Evolutionary conservation across 345 rosid species (phyloP), one percentile per base, ranked within the genome.

Genomic region (Viola odorata): DNA sequence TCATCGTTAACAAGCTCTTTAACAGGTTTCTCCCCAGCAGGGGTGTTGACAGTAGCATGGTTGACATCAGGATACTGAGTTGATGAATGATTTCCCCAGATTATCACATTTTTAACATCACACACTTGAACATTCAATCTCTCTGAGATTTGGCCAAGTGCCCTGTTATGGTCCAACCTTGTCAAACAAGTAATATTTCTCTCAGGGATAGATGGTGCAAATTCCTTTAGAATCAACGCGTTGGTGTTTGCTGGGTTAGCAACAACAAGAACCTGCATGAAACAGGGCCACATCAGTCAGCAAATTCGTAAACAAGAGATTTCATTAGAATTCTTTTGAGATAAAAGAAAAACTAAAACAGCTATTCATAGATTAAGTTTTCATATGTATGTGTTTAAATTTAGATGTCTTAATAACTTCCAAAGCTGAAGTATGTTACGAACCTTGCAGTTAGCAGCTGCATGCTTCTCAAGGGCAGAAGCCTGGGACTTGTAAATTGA

Each of bases 11-110:
- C 81, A 41, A 90, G 97, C 82, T 78, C 97, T 23, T 88, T 79
- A 37, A 80, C 99, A 51, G 92, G 75, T 74, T 84, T 84, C 16
- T 73, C 96, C 9, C 95, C 92, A 37, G 89, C 73, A 7, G 88
- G 69, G 54, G 86, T 86, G 11, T 75, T 77, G 37, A 90, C 97
- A 57, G 85, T 88, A 44, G 99, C 99, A 74, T 94, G 99, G 85
- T 79, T 90, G 71, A 90, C 99, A 86, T 94, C 99, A 41, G 99
- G 99, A 73, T 94, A 94, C 73, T 94, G 99, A 51, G 85, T 66
- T 59, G 99, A 94, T 44, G 99, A 94, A 73, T 94, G 99, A 80
- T 94, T 94, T 41, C 99, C 99, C 99, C 99, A 94, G 51, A 94
- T 94, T 23, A 94, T 88, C 58, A 74, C 96, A 60, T 94, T 94